A percentile compares a stretch with the other conserved stretches of the same genome.
These are phyloP conservation scores for Pseudocercospora eumusae DNA, from an alignment of 2,329 filamentous ascomycete species.

Conservation along the genomic window DNA sequence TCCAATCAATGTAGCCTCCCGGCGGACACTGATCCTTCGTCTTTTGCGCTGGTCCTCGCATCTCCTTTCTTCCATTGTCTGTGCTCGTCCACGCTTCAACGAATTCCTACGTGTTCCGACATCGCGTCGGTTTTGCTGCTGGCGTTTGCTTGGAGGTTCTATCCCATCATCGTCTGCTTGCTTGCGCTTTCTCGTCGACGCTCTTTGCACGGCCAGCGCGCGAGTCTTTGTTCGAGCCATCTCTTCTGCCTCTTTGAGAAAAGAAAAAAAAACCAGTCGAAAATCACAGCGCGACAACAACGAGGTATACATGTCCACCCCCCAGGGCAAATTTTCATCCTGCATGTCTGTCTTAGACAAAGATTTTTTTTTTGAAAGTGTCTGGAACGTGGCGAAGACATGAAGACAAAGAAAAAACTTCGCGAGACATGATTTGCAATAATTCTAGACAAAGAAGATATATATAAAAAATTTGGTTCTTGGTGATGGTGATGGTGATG, in stretches of 20 bases:
- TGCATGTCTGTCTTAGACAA: conserved; percentile 6
- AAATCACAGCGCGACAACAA: neutral
- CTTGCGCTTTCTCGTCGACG: neutral
- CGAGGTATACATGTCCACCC: neutral
- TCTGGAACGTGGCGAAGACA: neutral
- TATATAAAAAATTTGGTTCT: neutral
- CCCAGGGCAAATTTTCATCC: too few species aligned
- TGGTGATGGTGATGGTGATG: neutral
- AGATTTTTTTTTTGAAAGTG: too few species aligned
- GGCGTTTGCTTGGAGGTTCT: neutral
- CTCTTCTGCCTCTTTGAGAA: neutral
- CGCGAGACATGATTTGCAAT: neutral
- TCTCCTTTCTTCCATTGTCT: neutral
- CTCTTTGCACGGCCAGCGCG: conserved; percentile 1
- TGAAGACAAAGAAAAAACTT: neutral
- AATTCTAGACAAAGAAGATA: neutral
- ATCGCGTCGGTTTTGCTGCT: neutral
- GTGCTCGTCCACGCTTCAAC: neutral
- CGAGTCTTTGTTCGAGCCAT: conserved; percentile 3
- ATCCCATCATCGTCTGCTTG: neutral
- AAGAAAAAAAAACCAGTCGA: too few species aligned
- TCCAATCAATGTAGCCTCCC: neutral
- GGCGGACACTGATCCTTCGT: neutral
- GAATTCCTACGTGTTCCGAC: neutral
- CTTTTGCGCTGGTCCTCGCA: neutral